phyloP scores from a whole-genome alignment of 805 yeast genomes.

The Metschnikowia orientalis region DNA sequence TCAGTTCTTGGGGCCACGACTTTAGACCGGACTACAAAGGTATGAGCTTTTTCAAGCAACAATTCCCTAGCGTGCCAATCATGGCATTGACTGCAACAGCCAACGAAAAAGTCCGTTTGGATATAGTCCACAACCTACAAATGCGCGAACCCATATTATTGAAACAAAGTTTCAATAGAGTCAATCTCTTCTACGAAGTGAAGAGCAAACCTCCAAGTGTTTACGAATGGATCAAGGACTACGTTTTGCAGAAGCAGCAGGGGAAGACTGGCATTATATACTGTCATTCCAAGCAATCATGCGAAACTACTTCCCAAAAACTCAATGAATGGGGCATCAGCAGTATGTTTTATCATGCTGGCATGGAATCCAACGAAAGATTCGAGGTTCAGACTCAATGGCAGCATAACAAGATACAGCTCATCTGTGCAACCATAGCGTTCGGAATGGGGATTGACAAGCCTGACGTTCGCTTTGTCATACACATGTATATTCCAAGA shows the following conservation, averaged over 20 bases:
- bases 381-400: constrained; percentile 67
- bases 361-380: constrained; percentile 80
- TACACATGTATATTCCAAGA: constrained; percentile 83
- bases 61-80: constrained; percentile 77
- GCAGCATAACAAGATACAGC: constrained; percentile 69
- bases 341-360: constrained; percentile 86
- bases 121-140: constrained; percentile 74
- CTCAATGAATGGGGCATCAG: constrained; percentile 58
- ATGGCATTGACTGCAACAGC: constrained; percentile 99
- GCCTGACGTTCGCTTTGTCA: constrained; percentile 88
- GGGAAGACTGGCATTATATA: constrained; percentile 82
- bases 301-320: constrained; percentile 73
- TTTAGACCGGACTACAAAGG: constrained; percentile 94
- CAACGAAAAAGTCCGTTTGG: constrained; percentile 81
- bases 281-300: constrained; percentile 84
- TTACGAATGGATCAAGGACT: constrained; percentile 54
- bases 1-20: constrained; percentile 98
- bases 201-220: constrained; percentile 55
- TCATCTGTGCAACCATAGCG: constrained; percentile 95
- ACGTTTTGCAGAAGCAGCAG: constrained; percentile 47
- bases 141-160: constrained; percentile 58
- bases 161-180: constrained; percentile 89
- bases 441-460: constrained; percentile 99
- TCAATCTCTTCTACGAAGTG: constrained; percentile 78
- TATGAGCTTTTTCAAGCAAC: constrained; percentile 63